Evolutionary conservation across 495 filamentous ascomycete genomes (phyloP), one percentile per base, ranked within the genome.

Genomic region (Emericellopsis terricola): DNA sequence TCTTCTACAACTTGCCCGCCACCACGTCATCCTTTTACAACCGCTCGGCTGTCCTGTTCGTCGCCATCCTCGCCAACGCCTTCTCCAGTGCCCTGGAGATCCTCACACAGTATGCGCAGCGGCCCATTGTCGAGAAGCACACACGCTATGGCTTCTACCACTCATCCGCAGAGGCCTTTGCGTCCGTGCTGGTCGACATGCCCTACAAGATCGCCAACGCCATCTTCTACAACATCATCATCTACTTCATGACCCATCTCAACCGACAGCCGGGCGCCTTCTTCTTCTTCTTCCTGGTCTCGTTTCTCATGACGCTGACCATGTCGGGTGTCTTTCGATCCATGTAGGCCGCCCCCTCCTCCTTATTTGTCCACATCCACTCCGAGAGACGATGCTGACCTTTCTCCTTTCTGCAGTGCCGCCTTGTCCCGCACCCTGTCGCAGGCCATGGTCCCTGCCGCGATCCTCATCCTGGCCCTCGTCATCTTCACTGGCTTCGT

Each of bases 71-170:
- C 21, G 51, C 77, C 30, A 81, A 78, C 45, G 74, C 73, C 14
- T 79, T 80, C 32, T 52, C 62, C 15, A 69, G 64, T 41, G 51
- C 29, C 3, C 29, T 21, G 19, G 27, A 71, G 56, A 84, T 84
- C 51, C 53, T 92, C 17, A 84, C 78, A 3, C 65, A 91, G 2
- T 92, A 82, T 50, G 68, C 76, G 13, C 86, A 93, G 65, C 72
- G 85, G 10, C 72, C 79, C 1, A 92, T 94, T 43, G 83, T 94
- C 38, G 85, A 94, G 46, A 94, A 94, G 48, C 86, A 94, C 45
- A 56, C 61, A 33, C 74, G 76, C 39, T 94, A 92, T 48, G 86
- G 85, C 8, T 60, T 94, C n/a, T 92, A 94, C 44, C 86, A 89
- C 47, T 80, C 85, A 0, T 82, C 79, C 2, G 76, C 84, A 8